Evolutionary conservation across 768 basidiomycete species (phyloP).

Genomic region (Hortiboletus flavorubellus): DNA sequence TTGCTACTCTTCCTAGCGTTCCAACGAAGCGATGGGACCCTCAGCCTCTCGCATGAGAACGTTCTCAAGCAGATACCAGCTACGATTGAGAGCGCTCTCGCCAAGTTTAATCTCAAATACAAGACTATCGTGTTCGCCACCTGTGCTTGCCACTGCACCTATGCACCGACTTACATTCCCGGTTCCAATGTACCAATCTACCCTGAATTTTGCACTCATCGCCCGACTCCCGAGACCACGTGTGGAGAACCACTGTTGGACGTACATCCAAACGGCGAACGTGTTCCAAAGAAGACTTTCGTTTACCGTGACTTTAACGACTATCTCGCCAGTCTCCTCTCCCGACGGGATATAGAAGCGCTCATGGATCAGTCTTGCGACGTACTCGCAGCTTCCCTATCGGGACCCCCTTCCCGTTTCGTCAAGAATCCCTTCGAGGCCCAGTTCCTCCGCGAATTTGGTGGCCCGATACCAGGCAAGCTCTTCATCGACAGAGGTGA

Average conservation of each 20-base stretch:
- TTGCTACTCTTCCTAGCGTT: neutral
- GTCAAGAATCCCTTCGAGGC: conserved; percentile 13
- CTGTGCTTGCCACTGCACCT: conserved; percentile 6
- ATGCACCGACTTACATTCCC: neutral
- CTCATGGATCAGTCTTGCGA: conserved; percentile 1
- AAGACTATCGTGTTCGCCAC: neutral
- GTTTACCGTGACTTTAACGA: conserved; percentile 4
- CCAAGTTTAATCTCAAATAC: neutral
- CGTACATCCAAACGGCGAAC: neutral
- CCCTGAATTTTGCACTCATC: neutral
- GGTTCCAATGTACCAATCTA: neutral
- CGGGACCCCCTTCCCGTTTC: neutral
- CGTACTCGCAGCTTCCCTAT: neutral
- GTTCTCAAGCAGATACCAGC: conserved; percentile 2
- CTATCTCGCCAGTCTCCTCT: conserved; percentile 1
- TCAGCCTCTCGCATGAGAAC: conserved; percentile 1
- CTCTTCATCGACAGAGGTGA: conserved; percentile 10
- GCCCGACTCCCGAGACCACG: neutral
- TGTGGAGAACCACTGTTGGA: neutral
- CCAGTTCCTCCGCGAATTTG: conserved; percentile 27
- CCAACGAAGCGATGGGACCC: neutral
- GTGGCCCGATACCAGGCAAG: conserved; percentile 15
- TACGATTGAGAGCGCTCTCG: neutral
- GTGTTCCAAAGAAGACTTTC: neutral
- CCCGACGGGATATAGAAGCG: neutral